Evolutionary conservation across 2,329 filamentous ascomycete genomes (phyloP), one percentile per base, ranked within the genome.

Genomic region (Ustulina deusta): DNA sequence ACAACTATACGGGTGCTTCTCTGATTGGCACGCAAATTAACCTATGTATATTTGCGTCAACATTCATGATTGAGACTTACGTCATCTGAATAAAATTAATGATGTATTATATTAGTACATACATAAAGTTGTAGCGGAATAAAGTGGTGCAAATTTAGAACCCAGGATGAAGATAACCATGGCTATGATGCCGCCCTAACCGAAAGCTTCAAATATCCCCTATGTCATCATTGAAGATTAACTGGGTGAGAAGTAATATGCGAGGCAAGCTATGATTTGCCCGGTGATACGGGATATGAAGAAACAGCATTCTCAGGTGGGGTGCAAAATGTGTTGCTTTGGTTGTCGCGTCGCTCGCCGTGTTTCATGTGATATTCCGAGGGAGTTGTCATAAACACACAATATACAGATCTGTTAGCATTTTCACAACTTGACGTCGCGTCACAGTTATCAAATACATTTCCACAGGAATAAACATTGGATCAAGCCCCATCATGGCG

Each of bases 121-220:
- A 34, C 17, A n/a, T 38, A 11, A 20, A n/a, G 64, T 49, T 20
- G 46, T 7, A 42, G 22, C 10, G 32, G 25, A 36, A 59, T 55
- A 61, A n/a, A 61, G 20, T 52, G 49, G 49, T 61, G 36, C 29
- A 65, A 61, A 61, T 57, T 52, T 65, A 61, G 65, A 58, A 38
- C 11, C 10, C 20, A 34, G 15, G 20, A 6, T 40, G 17, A 15
- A 27, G 2, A 22, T 3, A 4, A 32, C 49, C 7, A 27, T 7
- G 38, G 22, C 34, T 56, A 29, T 3, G n/a, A 49, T 42, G 55
- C 65, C 65, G 65, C 57, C 22, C 10, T 56, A 64, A 22, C 65
- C 61, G 65, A 55, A 44, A 49, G 4, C 11, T 49, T 59, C 27
- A 6, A 44, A 11, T 59, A 17, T 32, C n/a, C 17, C 36, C 27